Evolutionary conservation across 371 early-diverging fungal species (phyloP).

Genomic region (Umbelopsis sp.): DNA sequence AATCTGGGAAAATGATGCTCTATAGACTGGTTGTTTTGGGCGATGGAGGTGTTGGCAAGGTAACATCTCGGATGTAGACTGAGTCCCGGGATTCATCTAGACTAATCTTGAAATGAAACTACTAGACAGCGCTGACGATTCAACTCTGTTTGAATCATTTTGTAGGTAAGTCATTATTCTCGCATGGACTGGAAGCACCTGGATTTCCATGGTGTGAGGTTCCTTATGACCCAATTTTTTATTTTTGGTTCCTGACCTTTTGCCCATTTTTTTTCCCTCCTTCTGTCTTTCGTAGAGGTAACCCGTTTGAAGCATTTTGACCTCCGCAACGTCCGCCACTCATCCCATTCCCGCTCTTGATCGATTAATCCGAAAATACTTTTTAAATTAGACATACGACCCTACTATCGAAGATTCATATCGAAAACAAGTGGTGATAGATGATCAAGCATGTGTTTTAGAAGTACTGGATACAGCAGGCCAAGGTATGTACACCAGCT

Average conservation of each 20-base stretch:
- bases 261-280: background rate
- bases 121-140: slow-evolving; percentile 11
- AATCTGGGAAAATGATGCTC: slow-evolving; percentile 33
- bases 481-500: slow-evolving; percentile 56
- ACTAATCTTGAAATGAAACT: background rate
- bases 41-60: slow-evolving; percentile 53
- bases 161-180: slow-evolving; percentile 11
- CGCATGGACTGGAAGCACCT: too few relatives aligned
- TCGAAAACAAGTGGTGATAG: slow-evolving; percentile 85
- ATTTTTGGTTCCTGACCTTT: slow-evolving; percentile 7
- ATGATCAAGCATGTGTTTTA: slow-evolving; percentile 86
- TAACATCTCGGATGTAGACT: slow-evolving; percentile 4
- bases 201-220: background rate
- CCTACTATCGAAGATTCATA: slow-evolving; percentile 47
- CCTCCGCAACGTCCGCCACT: slow-evolving; percentile 7
- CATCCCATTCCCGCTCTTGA: background rate
- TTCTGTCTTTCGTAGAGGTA: background rate
- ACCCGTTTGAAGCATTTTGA: slow-evolving; percentile 8
- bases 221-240: background rate
- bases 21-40: slow-evolving; percentile 41
- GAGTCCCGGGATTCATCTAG: background rate
- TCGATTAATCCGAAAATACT: background rate
- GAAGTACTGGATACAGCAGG: slow-evolving; percentile 94
- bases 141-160: slow-evolving; percentile 4
- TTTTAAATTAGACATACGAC: slow-evolving; percentile 37